Percentiles rank a stretch among this genome's conserved stretches.
These are phyloP conservation scores for Yamadazyma membranifaciens DNA, from an alignment of 1,139 yeast species.

Conservation along the genomic window DNA sequence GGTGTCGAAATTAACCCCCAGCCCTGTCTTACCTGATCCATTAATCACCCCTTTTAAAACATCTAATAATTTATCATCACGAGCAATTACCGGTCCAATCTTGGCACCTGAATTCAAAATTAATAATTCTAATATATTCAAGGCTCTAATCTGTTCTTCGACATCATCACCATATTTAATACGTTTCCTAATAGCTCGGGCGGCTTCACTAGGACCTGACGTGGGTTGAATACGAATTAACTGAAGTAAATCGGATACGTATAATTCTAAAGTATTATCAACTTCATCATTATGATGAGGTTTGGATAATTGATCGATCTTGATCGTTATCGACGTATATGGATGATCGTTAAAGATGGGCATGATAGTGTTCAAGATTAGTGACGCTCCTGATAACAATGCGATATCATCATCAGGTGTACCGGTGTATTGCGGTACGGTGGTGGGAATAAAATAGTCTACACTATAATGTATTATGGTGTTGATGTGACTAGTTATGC, in stretches of 20 bases:
- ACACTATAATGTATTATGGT: too few species aligned
- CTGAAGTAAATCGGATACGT: slow-evolving; percentile 37
- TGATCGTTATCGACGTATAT: slow-evolving; percentile 43
- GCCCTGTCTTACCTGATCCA: slow-evolving; percentile 37
- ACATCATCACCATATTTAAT: slow-evolving; percentile 73
- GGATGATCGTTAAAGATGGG: slow-evolving; percentile 44
- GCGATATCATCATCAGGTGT: too few species aligned
- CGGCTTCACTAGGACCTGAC: slow-evolving; percentile 72
- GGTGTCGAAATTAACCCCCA: slow-evolving; percentile 40
- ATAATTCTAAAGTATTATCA: slow-evolving; percentile 36
- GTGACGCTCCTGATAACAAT: neutral
- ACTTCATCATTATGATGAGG: slow-evolving; percentile 33
- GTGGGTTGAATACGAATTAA: slow-evolving; percentile 38
- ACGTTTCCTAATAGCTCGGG: slow-evolving; percentile 84
- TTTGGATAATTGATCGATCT: slow-evolving; percentile 40
- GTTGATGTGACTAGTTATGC: too few species aligned
- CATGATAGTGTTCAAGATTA: slow-evolving; percentile 21
- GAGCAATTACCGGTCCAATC: slow-evolving; percentile 52
- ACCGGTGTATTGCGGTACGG: too few species aligned
- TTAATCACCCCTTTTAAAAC: slow-evolving; percentile 52
- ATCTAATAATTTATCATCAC: slow-evolving; percentile 70
- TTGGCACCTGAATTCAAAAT: slow-evolving; percentile 69
- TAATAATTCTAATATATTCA: slow-evolving; percentile 69
- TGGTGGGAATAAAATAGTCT: too few species aligned
- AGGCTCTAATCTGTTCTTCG: slow-evolving; percentile 61